These are phyloP conservation scores for Trichomonas gallinae DNA, from an alignment of 208 protist species.

Conservation along the genomic window DNA sequence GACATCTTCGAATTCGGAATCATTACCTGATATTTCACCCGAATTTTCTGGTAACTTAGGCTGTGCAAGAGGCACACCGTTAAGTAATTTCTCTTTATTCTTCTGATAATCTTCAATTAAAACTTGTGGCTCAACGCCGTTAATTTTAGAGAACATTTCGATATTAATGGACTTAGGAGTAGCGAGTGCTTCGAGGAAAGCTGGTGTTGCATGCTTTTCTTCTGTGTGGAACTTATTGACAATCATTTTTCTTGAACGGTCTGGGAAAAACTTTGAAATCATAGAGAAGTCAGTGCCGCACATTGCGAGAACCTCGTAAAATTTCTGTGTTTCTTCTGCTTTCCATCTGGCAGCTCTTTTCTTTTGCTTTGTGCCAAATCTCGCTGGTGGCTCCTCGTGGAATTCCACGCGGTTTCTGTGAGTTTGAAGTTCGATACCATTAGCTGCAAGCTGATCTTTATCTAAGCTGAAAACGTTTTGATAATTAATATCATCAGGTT, in stretches of 20 bases:
- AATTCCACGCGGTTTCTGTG: not conserved
- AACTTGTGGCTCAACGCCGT: not conserved
- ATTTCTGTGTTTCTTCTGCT: slow-evolving; percentile 1
- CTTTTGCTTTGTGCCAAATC: not conserved
- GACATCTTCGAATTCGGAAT: not conserved
- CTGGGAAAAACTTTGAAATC: slow-evolving; percentile 26
- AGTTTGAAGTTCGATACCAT: not conserved
- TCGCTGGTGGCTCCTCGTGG: not conserved
- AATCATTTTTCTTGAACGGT: slow-evolving; percentile 25
- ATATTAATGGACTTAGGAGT: not conserved
- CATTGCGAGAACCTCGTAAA: slow-evolving; percentile 23
- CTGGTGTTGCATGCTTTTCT: not conserved
- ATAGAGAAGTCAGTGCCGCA: slow-evolving; percentile 32
- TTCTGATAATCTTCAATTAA: not conserved
- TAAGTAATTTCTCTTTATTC: not conserved
- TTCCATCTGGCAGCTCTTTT: slow-evolving; percentile 9
- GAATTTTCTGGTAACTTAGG: not conserved
- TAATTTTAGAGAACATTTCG: not conserved
- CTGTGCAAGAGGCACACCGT: not conserved
- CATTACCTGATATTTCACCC: not conserved
- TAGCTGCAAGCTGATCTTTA: not conserved
- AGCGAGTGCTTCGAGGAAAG: not conserved
- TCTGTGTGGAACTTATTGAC: slow-evolving; percentile 28
- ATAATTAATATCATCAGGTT: not conserved
- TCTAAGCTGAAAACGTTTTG: not conserved